Base-by-base conservation (phyloP, 192 early-diverging fungal species). In the Podochytrium sp. region DNA sequence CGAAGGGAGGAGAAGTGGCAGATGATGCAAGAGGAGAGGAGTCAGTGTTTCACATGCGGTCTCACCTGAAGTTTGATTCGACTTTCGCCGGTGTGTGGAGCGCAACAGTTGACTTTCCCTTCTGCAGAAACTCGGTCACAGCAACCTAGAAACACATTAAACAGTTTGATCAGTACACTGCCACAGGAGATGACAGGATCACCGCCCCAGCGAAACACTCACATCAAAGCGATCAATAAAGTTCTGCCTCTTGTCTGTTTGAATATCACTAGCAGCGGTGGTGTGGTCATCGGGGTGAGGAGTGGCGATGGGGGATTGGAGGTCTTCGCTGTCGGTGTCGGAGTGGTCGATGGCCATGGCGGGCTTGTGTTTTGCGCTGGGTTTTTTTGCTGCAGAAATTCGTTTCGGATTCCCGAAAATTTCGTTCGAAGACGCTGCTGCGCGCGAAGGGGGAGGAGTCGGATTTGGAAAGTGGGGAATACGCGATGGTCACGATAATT, bases 71-170 rank as follows among this genome's bases (percentile, higher is more conserved):
- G 55, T 74, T 80, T 10, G 81, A 57, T 67, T 86, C 84, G 25
- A 86, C 60, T 14, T 80, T 61, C 39, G 74, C 68, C 3, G 84
- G 84, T 5, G 84, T 81, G 71, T 79, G 76, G 38, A 78, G 73
- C 10, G 84, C 81, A 10, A 86, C 27, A 27, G 76, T 67, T 30
- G 65, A 69, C 49, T 65, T 76, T 0, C 58, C 49, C 14, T 70
- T 49, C 33, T 56, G 56, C 65, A 76, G 43, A 34, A 76, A 68
- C 38, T 60, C 75, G 14, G 75, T 70, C 29, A 76, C 75, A 34
- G 75, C 56, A 27, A 76, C 39, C 75, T 76, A 33, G 30, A 62
- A 29, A 73, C 7, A 60, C 16, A 52, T 12, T 58, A 58, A 33
- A 20, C 23, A 32, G 42, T 43, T 47, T 34, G 29, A 4, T 66